Base-by-base conservation (phyloP, 345 rosid species). In the Murraya paniculata region DNA sequence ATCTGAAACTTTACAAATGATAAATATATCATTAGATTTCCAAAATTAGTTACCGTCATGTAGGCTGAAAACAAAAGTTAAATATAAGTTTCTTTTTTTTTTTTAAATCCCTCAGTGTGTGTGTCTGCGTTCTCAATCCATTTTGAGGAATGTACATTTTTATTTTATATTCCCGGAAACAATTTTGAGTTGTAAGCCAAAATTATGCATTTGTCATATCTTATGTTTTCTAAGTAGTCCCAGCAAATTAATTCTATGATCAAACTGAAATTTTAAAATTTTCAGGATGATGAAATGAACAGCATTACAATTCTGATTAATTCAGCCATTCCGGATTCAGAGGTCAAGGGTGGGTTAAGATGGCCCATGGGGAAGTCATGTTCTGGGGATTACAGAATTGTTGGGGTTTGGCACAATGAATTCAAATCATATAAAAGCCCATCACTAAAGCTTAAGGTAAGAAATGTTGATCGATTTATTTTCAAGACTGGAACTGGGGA, bases 341-440 rank as follows among this genome's bases (percentile, higher is more conserved):
- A 81, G 59, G 87, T 79, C 78, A 91, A 89, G 80, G 97, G 96
- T 25, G 93, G 97, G 45, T 74, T 91, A 77, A 87, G 88, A 81
- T 90, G 96, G 97, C 86, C 89, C 9, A 16, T 85, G 33, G 89
- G 87, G 60, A 84, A 81, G 86, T 45, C 79, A 75, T 72, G 84
- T 58, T 84, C 88, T 9, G 85, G 71, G 18, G 74, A 86, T 81
- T 90, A 75, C 75, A 70, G 33, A 25, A 79, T 88, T 13, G 33
- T 86, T 65, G 93, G 86, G 59, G 85, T 78, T 58, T 86, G 89
- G 88, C 93, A 87, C 76, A 85, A 87, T 6, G 39, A 33, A 41
- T 39, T 84, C 41, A 85, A 79, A 62, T 24, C 74, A 72, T 90
- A 88, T 78, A 78, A 76, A 53, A 86, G 75, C 76, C 67, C 82